Evolutionary conservation across 257 asterid species (phyloP).

Genomic region (Penstemon newberryi): DNA sequence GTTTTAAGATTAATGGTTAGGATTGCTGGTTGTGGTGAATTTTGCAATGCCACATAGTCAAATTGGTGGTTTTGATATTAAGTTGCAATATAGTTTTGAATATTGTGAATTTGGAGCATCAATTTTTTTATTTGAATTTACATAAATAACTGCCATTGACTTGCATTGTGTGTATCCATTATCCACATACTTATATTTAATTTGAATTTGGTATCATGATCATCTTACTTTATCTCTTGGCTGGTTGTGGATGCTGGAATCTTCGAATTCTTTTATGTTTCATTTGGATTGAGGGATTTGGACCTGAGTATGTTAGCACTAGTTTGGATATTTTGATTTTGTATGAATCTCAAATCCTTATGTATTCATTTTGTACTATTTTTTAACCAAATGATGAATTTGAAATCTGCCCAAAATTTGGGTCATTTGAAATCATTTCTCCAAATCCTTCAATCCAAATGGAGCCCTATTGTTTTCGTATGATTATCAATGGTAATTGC

Average conservation of each 20-base stretch:
- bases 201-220: constrained; percentile 8
- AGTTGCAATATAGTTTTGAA: constrained; percentile 9
- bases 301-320: too few species aligned
- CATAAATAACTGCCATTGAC: constrained; percentile 3
- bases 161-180: too few species aligned
- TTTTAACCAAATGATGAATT: too few species aligned
- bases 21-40: neutral
- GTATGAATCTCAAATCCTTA: too few species aligned
- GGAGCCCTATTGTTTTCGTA: too few species aligned
- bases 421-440: too few species aligned
- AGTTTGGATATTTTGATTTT: too few species aligned
- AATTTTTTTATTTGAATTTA: constrained; percentile 6
- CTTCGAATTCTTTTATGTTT: neutral
- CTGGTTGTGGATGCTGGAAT: constrained; percentile 19
- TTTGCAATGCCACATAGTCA: constrained; percentile 25
- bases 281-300: too few species aligned
- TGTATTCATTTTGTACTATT: too few species aligned
- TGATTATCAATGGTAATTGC: constrained; percentile 18
- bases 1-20: too few species aligned
- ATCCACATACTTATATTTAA: neutral
- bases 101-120: neutral
- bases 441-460: too few species aligned
- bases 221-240: neutral
- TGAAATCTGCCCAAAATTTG: too few species aligned
- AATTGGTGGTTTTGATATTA: neutral